Base-by-base conservation (phyloP, 148 eudicot species). In the Euryodendron excelsum region DNA sequence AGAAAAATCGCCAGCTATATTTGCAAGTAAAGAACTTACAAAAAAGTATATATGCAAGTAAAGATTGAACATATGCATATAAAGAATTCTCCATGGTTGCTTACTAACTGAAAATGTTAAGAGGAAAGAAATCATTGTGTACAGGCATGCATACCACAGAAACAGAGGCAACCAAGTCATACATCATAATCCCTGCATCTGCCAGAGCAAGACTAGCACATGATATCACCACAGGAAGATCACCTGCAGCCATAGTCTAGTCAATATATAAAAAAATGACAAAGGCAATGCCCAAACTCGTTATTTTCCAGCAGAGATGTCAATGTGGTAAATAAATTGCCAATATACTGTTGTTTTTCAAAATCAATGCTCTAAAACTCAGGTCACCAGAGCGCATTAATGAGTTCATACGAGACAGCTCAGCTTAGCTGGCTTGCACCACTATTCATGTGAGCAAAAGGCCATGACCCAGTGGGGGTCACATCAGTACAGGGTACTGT, bases 141-240 rank as follows among this genome's bases (percentile, higher is more conserved):
- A 21, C 12, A 52, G 25, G 66, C 66, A 78, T 37, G 77, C 92
- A 77, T 90, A 95, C 99, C 98, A 93, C 89, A 70, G 99, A 96
- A 69, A 93, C 98, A 47, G 99, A 87, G 73, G 93, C 85, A 83
- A 96, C 90, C 81, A 96, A 85, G 85, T 96, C 99, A 88, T 93
- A 93, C 89, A 96, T 80, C 94, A 90, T 84, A 70, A 96, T 96
- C 84, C 99, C 99, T 18, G 99, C 98, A 91, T 96, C 98, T 52
- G 97, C 98, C 63, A 96, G 82, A 81, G 99, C 99, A 80, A 96
- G 97, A 83, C 98, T 96, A 44, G 99, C 99, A 84, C 98, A 93
- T 58, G 99, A 90, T 85, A 92, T 90, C 80, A 96, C 90, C 74
- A 96, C 94, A 37, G 99, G 97, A 70, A 96, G 98, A 88, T 93